Base-by-base conservation (phyloP, 176 grass and related monocot genomes). In the Lolium rigidum region DNA sequence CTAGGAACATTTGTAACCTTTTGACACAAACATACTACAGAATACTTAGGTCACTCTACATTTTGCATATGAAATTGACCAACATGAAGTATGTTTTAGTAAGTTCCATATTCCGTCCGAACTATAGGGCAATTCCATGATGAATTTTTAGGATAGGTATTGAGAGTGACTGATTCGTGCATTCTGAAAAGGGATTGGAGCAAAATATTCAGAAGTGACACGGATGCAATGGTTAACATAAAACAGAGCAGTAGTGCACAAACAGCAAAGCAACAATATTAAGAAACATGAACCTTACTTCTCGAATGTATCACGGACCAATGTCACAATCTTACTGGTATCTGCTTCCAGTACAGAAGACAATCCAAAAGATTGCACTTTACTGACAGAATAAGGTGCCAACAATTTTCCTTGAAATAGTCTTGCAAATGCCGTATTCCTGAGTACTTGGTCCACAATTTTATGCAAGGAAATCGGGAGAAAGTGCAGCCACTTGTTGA, bases 401-500 rank as follows among this genome's bases (percentile, higher is more conserved):
- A 82, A 68, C 64, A 79, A 87, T 74, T 86, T 92, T 62, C 82
- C 84, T 80, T 84, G 84, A 85, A 92, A 76, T 12, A 83, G 25
- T 82, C 79, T 68, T 50, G 81, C 25, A 76, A 92, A 80, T 84
- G 79, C 86, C 39, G 82, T 80, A 46, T 90, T 87, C 56, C 77
- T 75, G 76, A 96, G 84, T 84, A 91, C 60, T 26, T 84, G 82
- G 48, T 94, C 86, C 64, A 98, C 80, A 55, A 90, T 49, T 79
- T 89, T 90, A 71, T 94, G 97, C 64, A 95, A 63, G 51, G 90
- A 90, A 55, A 96, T 88, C 7, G 94, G 94, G 43, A 98, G 88
- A 88, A 95, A 98, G 3, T 85, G 88, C 58, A 98, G 84, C 81
- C 79, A 95, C 90, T 93, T 93, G 77, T 99, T 94, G 70, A 99